These are phyloP conservation scores for Saccharomycopsis schoenii DNA, from an alignment of 805 yeast species.

Conservation along the genomic window DNA sequence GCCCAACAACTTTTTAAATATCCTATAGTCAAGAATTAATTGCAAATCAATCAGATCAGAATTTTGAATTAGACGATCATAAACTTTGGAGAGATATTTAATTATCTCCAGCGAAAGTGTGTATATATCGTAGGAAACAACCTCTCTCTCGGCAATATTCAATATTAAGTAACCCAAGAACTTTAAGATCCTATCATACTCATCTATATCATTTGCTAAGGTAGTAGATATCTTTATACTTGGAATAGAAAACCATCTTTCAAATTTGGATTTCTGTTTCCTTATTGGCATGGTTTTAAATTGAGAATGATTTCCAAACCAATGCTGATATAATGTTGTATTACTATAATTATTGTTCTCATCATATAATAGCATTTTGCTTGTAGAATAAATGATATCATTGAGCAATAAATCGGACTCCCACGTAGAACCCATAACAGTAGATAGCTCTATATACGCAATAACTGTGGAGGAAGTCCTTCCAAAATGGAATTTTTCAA, in stretches of 20 bases:
- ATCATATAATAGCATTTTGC: not conserved
- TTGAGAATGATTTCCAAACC: not conserved
- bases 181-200: constrained; percentile 41
- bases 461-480: not conserved
- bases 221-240: not conserved
- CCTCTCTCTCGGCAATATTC: constrained; percentile 46
- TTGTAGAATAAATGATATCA: not conserved
- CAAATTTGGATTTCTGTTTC: not conserved
- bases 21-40: constrained; percentile 23
- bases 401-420: not conserved
- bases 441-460: not conserved
- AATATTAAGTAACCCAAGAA: constrained; percentile 47
- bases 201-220: not conserved
- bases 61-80: constrained; percentile 25
- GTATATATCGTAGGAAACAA: constrained; percentile 37
- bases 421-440: not conserved
- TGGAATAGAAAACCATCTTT: not conserved
- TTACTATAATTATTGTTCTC: not conserved
- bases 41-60: constrained; percentile 23
- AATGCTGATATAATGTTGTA: not conserved
- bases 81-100: not conserved
- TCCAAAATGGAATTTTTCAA: not conserved
- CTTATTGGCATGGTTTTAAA: not conserved
- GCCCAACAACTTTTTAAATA: not conserved
- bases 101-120: constrained; percentile 39